Conservation (phyloP, 1,139 yeast genomes). For the Scheffersomyces titani region DNA sequence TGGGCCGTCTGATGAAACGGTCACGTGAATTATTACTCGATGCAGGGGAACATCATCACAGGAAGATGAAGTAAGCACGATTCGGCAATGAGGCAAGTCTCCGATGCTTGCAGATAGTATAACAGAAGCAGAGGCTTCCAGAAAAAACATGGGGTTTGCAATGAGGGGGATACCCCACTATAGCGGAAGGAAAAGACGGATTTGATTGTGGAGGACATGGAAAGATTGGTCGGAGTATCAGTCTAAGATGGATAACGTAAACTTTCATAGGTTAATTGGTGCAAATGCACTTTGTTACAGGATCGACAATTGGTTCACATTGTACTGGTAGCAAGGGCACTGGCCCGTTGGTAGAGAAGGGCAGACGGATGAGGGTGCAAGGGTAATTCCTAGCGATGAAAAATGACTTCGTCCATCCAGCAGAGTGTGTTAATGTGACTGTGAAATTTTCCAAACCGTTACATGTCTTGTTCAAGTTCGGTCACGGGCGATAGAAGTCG, state of each 20-base stretch:
- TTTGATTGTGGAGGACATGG: neutral
- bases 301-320: neutral
- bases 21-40: neutral
- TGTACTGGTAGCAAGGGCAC: too few species aligned
- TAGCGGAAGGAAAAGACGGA: too few species aligned
- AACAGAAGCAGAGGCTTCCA: neutral
- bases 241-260: neutral
- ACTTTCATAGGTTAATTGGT: neutral
- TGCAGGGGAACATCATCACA: neutral
- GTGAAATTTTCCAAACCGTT: neutral
- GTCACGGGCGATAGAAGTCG: neutral
- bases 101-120: neutral
- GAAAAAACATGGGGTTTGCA: neutral
- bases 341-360: too few species aligned
- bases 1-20: neutral
- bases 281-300: neutral
- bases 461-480: neutral
- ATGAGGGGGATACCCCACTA: neutral
- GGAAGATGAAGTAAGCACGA: neutral
- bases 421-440: too few species aligned
- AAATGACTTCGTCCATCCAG: too few species aligned
- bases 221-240: neutral
- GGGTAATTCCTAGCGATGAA: neutral
- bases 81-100: neutral
- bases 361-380: neutral